phyloP scores from a whole-genome alignment of 306 rosid species.

The Ochetophila trinervis region DNA sequence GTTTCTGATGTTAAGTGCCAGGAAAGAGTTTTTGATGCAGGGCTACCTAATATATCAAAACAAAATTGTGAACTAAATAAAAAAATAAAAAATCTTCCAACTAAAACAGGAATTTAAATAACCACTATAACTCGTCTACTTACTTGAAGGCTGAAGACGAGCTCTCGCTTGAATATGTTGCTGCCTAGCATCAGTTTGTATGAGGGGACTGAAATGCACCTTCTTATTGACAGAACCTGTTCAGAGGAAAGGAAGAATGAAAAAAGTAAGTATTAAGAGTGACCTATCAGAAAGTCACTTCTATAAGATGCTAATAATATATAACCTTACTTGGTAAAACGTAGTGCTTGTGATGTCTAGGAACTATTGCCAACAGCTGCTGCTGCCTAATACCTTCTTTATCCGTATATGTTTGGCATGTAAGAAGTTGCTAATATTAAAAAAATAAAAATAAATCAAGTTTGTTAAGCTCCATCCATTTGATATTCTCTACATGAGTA shows the following conservation, averaged over 20 bases:
- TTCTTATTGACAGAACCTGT: conserved; percentile 68
- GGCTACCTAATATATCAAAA: conserved; percentile 36
- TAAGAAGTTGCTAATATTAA: conserved; percentile 61
- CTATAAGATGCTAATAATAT: conserved; percentile 26
- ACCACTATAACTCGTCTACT: conserved; percentile 17
- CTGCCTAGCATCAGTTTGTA: conserved; percentile 52
- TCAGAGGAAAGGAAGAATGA: conserved; percentile 19
- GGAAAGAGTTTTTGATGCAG: conserved; percentile 78
- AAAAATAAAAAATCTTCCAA: not conserved
- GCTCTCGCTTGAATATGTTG: conserved; percentile 53
- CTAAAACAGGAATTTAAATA: conserved; percentile 7
- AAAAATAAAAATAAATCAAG: too few species aligned
- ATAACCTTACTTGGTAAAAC: conserved; percentile 58
- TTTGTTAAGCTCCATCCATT: conserved; percentile 15
- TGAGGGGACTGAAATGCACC: conserved; percentile 70
- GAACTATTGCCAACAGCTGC: conserved; percentile 68
- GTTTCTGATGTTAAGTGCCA: conserved; percentile 97
- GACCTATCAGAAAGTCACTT: conserved; percentile 17
- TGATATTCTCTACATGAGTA: conserved; percentile 8
- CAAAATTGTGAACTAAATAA: conserved; percentile 10
- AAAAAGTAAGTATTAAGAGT: conserved; percentile 5
- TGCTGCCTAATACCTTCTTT: conserved; percentile 94
- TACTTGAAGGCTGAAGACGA: conserved; percentile 65
- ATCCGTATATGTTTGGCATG: conserved; percentile 63
- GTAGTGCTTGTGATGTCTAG: conserved; percentile 95